Evolutionary conservation across 2,329 filamentous ascomycete species (phyloP).

Genomic region (Cladosporium sp.): DNA sequence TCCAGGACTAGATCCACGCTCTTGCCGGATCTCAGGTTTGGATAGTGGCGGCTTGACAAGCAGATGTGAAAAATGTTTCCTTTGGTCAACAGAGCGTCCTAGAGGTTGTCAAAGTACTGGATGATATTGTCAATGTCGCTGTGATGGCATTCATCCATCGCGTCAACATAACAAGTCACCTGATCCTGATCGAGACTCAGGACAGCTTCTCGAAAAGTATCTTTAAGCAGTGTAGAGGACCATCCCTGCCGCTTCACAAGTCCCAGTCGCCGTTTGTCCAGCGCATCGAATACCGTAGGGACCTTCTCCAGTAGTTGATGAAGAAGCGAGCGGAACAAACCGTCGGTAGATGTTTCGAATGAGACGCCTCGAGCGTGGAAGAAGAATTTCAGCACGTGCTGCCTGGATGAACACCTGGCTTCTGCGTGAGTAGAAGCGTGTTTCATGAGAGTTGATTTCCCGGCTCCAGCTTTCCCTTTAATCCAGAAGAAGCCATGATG

Average conservation of each 20-base stretch:
- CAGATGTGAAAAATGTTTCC: neutral
- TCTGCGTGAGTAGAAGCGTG: neutral
- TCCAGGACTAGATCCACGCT: neutral
- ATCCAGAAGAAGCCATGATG: neutral
- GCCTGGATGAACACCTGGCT: neutral
- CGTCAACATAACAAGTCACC: neutral
- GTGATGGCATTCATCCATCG: neutral
- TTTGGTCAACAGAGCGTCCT: fast-evolving
- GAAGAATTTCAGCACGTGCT: neutral
- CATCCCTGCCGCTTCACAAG: neutral
- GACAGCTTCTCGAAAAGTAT: neutral
- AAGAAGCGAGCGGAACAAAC: neutral
- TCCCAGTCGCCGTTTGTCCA: neutral
- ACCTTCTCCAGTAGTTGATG: neutral
- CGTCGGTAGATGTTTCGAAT: neutral
- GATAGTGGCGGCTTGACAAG: neutral
- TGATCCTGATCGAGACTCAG: neutral
- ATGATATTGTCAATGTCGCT: neutral
- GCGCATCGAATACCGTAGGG: neutral
- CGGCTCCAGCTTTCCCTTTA: neutral
- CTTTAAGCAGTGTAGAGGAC: neutral
- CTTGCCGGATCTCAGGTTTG: neutral
- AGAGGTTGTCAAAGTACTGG: neutral
- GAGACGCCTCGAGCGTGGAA: neutral
- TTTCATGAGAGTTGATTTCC: conserved; percentile 1